Conservation (phyloP, 1,139 yeast species). For the Diutina scorzettiae region DNA sequence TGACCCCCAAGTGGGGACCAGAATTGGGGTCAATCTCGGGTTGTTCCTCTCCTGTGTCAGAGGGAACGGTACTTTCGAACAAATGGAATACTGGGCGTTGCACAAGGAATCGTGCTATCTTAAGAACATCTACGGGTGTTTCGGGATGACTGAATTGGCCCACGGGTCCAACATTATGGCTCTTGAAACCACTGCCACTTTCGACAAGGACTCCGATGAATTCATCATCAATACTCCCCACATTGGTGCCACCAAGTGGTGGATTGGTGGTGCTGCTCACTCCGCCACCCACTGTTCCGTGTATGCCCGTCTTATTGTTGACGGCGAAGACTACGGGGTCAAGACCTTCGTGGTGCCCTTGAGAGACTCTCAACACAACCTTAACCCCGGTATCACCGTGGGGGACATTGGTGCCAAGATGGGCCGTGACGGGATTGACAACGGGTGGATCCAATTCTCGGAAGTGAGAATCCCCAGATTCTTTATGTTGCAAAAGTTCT, state of each 20-base stretch:
- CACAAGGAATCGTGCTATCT: slow-evolving; percentile 58
- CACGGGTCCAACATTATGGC: slow-evolving; percentile 96
- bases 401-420: slow-evolving; percentile 92
- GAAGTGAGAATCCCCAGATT: slow-evolving; percentile 74
- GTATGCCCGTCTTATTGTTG: slow-evolving; percentile 72
- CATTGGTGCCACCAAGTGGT: slow-evolving; percentile 90
- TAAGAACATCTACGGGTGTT: slow-evolving; percentile 74
- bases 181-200: slow-evolving; percentile 80
- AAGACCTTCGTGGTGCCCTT: slow-evolving; percentile 85
- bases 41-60: slow-evolving; percentile 20
- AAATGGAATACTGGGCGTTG: slow-evolving; percentile 60
- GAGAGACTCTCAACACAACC: slow-evolving; percentile 59
- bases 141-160: slow-evolving; percentile 89
- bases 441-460: slow-evolving; percentile 89
- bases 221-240: slow-evolving; percentile 79
- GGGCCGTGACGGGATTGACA: slow-evolving; percentile 86
- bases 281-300: slow-evolving; percentile 77
- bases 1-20: slow-evolving; percentile 20
- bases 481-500: slow-evolving; percentile 72
- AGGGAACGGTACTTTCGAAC: slow-evolving; percentile 29
- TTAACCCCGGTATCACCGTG: slow-evolving; percentile 67
- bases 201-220: slow-evolving; percentile 50
- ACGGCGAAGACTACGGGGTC: slow-evolving; percentile 81
- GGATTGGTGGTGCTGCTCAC: slow-evolving; percentile 98
- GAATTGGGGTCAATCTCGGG: slow-evolving; percentile 21